Percentiles rank a stretch among this genome's conserved stretches.
Conservation (phyloP, 345 rosid genomes). For the Cardiospermum halicacabum region DNA sequence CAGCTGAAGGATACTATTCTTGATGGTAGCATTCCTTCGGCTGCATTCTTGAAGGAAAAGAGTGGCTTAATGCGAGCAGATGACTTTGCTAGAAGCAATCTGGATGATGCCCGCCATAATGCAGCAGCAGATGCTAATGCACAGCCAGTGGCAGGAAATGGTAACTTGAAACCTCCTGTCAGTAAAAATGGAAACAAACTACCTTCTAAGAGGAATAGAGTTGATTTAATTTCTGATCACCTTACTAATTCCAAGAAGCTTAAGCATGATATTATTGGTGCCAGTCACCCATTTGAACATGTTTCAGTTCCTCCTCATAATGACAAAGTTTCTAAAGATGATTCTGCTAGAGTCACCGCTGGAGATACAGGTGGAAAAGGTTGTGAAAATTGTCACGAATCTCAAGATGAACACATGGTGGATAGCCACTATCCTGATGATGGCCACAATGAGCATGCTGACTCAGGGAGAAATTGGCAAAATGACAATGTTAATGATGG, state of each 20-base stretch:
- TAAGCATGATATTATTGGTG: conserved; percentile 21
- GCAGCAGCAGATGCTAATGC: conserved; percentile 1
- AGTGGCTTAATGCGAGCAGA: conserved; percentile 29
- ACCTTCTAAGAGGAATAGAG: conserved; percentile 29
- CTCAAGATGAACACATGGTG: conserved; percentile 15
- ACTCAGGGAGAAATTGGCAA: conserved; percentile 11
- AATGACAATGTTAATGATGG: conserved; percentile 14
- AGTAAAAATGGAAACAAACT: conserved; percentile 17
- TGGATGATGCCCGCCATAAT: conserved; percentile 8
- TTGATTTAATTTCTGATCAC: conserved; percentile 16
- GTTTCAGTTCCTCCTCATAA: conserved; percentile 5
- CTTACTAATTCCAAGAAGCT: conserved; percentile 28
- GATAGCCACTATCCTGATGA: conserved; percentile 18
- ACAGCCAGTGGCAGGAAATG: conserved; percentile 14
- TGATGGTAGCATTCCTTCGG: conserved; percentile 22
- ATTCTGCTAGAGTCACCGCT: conserved; percentile 4
- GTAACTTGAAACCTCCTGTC: conserved; percentile 16
- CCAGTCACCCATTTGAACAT: conserved; percentile 5
- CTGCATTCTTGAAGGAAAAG: conserved; percentile 29
- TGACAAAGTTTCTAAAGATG: conserved; percentile 4
- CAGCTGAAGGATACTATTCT: conserved; percentile 48
- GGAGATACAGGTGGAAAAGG: conserved; percentile 11
- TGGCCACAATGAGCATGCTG: conserved; percentile 14
- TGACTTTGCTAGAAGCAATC: conserved; percentile 2
- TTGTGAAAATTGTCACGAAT: conserved; percentile 11